Percentiles rank a stretch among this genome's conserved stretches.
Evolutionary conservation across 495 filamentous ascomycete genomes (phyloP).

Genomic region (Penicilliopsis zonata): DNA sequence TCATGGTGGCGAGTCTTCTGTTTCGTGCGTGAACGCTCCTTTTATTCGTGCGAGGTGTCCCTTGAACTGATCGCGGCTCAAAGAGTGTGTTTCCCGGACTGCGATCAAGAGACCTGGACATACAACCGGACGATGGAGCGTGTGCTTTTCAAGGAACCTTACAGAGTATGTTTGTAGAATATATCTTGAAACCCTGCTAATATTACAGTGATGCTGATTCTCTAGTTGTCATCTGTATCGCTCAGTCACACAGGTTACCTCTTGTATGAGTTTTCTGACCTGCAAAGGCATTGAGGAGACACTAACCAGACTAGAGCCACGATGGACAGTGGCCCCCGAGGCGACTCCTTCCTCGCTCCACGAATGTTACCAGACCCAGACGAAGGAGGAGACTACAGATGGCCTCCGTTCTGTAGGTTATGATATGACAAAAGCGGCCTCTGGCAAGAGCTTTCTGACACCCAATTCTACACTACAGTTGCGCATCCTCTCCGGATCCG

Average conservation of each 20-base stretch:
- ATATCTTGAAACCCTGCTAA: neutral
- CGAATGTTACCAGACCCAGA: slow-evolving; percentile 24
- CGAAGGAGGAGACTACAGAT: slow-evolving; percentile 20
- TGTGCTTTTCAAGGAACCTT: slow-evolving; percentile 22
- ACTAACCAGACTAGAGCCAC: slow-evolving; percentile 19
- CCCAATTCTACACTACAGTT: slow-evolving; percentile 6
- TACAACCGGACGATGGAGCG: slow-evolving; percentile 27
- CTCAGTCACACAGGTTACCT: slow-evolving; percentile 26
- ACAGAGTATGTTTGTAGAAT: slow-evolving; percentile 15
- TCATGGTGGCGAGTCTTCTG: slow-evolving; percentile 18
- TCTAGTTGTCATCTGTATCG: slow-evolving; percentile 27
- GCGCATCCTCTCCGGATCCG: slow-evolving; percentile 18
- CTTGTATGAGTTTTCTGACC: slow-evolving; percentile 14
- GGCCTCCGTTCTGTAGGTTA: slow-evolving; percentile 18
- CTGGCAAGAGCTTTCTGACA: neutral
- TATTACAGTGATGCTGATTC: neutral
- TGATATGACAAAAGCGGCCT: no score
- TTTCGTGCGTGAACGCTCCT: slow-evolving; percentile 18
- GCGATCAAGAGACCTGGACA: slow-evolving; percentile 20
- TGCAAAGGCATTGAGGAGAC: neutral
- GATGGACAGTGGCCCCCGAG: slow-evolving; percentile 26
- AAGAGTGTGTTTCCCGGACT: slow-evolving; percentile 27
- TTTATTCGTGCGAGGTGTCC: neutral
- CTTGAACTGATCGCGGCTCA: slow-evolving; percentile 3
- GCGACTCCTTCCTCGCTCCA: slow-evolving; percentile 23